Base-by-base conservation (phyloP, 2,329 filamentous ascomycete species). In the Cryphonectria japonica region DNA sequence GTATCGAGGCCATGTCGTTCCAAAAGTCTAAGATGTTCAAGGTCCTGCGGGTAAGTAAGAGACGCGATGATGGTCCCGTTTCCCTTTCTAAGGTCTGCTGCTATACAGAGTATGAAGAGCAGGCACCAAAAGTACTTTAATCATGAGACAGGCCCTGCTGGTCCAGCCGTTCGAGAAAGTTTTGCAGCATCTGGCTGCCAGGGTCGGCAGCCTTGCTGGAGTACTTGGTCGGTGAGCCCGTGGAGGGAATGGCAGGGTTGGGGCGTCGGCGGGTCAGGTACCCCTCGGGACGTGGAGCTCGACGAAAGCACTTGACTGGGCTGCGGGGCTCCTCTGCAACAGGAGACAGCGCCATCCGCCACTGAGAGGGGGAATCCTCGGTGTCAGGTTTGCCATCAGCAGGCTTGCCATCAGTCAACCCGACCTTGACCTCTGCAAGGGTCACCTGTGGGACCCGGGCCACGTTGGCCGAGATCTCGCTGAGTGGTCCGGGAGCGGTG, bases 391-490 rank as follows among this genome's bases (percentile, higher is more conserved):
- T 52, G 29, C 37, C 37, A 3, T 39, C 37, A 11, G 37, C 11
- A 14, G 32, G 11, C 22, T 68, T 43, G n/a, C 39, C 29, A 11
- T 69, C 72, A n/a, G 52, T 11, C 63, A 61, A 54, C 22, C 37
- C 37, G 26, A 46, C 46, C 64, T 68, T 67, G 37, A 41, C 43
- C 59, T 63, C 69, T 19, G 66, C n/a, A 32, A 69, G 26, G 29
- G 66, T 46, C 64, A 50, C 39, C 19, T 68, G 46, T 13, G 71
- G 67, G 19, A 73, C 50, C 37, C 66, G 67, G 8, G 71, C 71
- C 46, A 73, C 71, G 34, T 73, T 73, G 69, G 68, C 67, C 14
- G 71, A 73, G 60, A 73, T 71, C 67, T 73, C 71, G 43, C 66
- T 63, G 66, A 73, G 41, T 19, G 69, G 71, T 43, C 16, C 19